Evolutionary conservation across 2,329 filamentous ascomycete species (phyloP).

Genomic region (Fusarium sp.): DNA sequence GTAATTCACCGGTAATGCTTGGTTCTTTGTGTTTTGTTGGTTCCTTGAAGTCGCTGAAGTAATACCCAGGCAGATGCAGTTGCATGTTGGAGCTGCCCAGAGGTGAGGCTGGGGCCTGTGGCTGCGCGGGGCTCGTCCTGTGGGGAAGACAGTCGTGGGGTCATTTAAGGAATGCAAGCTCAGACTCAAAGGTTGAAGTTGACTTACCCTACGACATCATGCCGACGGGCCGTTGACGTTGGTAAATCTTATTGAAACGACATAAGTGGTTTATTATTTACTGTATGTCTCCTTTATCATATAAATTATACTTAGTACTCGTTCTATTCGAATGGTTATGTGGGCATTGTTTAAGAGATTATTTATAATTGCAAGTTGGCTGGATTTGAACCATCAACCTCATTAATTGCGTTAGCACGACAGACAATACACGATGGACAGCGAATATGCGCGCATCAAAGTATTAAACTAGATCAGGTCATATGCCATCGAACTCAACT

Average conservation of each 20-base stretch:
- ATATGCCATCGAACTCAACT: neutral
- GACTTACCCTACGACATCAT: conserved; percentile 21
- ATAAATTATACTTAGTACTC: neutral
- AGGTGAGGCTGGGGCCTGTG: conserved; percentile 45
- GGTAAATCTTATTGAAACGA: neutral
- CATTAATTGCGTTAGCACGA: too few species aligned
- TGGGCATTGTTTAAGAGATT: neutral
- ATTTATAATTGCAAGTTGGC: too few species aligned
- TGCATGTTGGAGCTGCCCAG: conserved; percentile 19
- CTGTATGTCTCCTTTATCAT: neutral
- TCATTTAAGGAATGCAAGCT: neutral
- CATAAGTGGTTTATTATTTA: neutral
- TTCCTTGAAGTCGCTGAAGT: conserved; percentile 9
- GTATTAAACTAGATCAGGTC: neutral
- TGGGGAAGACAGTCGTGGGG: conserved; percentile 18
- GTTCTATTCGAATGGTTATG: neutral
- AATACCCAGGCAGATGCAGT: conserved; percentile 17
- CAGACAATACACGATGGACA: too few species aligned
- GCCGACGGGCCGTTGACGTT: neutral
- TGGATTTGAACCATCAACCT: neutral
- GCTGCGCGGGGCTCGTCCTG: conserved; percentile 40
- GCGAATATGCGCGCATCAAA: neutral
- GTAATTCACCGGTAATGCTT: neutral
- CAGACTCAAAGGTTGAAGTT: neutral
- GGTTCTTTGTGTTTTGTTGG: neutral